phyloP scores from a whole-genome alignment of 2,329 filamentous ascomycete genomes.

The Fusarium nodosum region DNA sequence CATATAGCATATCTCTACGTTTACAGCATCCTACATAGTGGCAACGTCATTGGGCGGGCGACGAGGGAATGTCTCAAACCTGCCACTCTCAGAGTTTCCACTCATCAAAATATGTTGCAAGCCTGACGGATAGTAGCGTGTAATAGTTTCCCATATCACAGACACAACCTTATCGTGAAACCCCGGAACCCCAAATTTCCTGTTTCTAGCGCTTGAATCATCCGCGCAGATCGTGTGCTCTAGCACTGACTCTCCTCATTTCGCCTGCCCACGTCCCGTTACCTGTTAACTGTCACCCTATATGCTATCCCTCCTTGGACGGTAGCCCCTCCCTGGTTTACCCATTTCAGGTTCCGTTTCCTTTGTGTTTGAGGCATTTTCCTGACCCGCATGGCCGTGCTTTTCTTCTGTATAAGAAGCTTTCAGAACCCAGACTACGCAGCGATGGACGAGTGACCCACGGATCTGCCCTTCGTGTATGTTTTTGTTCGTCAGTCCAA shows the following conservation, averaged over 20 bases:
- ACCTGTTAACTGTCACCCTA: constrained; percentile 19
- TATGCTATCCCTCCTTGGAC: constrained; percentile 1
- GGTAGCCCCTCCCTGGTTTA: neutral
- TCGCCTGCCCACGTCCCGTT: constrained; percentile 22
- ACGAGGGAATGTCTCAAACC: constrained; percentile 5
- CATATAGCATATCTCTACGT: neutral
- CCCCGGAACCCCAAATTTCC: constrained; percentile 18
- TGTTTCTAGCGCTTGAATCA: constrained; percentile 36
- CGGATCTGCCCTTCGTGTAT: neutral
- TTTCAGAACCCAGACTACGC: constrained; percentile 18
- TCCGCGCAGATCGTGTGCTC: constrained; percentile 35
- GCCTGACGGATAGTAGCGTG: neutral
- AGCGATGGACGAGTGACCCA: neutral
- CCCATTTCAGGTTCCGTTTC: neutral
- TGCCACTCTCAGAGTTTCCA: neutral
- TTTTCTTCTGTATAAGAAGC: constrained; percentile 29
- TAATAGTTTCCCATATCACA: neutral
- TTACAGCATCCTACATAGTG: neutral
- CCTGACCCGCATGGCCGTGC: neutral
- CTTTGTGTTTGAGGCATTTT: constrained; percentile 36
- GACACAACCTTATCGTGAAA: constrained; percentile 8
- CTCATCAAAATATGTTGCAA: neutral
- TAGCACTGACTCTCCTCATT: constrained; percentile 42
- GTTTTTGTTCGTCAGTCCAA: neutral
- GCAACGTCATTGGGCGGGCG: neutral